Evolutionary conservation across 805 yeast species (phyloP).

Genomic region (Wickerhamomyces alni): DNA sequence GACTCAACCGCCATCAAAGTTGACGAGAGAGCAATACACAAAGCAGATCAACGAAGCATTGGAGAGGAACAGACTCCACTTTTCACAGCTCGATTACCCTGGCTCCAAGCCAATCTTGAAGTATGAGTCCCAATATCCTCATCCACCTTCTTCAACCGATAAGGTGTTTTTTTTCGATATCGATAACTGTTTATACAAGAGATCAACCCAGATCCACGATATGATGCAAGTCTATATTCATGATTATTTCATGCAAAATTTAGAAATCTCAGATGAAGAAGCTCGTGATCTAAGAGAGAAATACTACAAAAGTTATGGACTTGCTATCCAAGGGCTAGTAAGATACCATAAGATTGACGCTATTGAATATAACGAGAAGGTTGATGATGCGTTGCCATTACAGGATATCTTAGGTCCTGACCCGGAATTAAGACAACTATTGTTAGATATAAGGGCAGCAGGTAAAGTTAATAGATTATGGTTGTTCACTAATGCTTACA

Average conservation of each 20-base stretch:
- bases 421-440: constrained; percentile 43
- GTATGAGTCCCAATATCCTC: not conserved
- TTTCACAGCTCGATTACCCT: not conserved
- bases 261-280: constrained; percentile 60
- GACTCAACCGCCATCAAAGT: too few species aligned
- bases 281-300: constrained; percentile 66
- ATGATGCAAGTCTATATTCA: constrained; percentile 86
- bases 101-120: not conserved
- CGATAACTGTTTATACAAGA: constrained; percentile 82
- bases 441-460: constrained; percentile 34
- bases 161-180: constrained; percentile 78
- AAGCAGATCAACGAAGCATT: not conserved
- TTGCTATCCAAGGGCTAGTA: constrained; percentile 87
- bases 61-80: not conserved
- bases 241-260: constrained; percentile 62
- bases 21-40: not conserved
- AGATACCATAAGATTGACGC: constrained; percentile 69
- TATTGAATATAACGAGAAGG: constrained; percentile 77
- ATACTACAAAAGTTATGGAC: constrained; percentile 83
- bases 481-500: constrained; percentile 94
- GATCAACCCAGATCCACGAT: constrained; percentile 73
- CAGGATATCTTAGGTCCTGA: constrained; percentile 71
- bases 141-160: constrained; percentile 7
- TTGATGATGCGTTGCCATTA: constrained; percentile 89
- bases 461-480: constrained; percentile 68